Evolutionary conservation across 495 filamentous ascomycete species (phyloP), one percentile per base, ranked within the genome.

Genomic region (Bathelium albidoporum): DNA sequence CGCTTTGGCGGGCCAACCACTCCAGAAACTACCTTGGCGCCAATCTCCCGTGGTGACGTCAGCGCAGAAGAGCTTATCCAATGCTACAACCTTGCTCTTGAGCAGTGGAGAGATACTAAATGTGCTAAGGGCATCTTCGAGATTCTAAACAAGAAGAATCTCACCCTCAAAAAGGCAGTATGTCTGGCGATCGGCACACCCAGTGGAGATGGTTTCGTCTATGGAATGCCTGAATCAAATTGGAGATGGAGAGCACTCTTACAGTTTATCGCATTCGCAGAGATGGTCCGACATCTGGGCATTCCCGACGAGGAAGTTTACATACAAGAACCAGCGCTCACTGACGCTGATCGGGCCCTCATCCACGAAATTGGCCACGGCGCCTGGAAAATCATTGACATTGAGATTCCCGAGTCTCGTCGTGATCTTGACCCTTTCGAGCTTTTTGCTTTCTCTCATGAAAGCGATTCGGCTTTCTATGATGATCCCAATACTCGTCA

Each of bases 181-280:
- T 55, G 49, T 55, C 49, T 55, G 49, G 49, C 49, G 49, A 55
- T 55, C 49, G 49, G 49, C 24, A 55, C 49, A 29, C 49, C 49
- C 49, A 55, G 49, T 55, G 49, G 49, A 55, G 49, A 55, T 55
- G 49, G 49, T 55, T 55, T 55, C 29, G 49, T 55, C 49, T 55
- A 55, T 55, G 49, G 49, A 55, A 55, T 55, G 24, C 5, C 20
- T 55, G 49, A n/a, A 29, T 55, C 49, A 55, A 55, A 55, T 55
- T 55, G 49, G 49, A 55, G 49, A 29, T 55, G 49, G 49, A 55
- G 49, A 24, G 49, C 49, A 55, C 2, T 55, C 49, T 55, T 55
- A 55, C 49, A 55, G 16, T 5, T 55, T 55, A 55, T 55, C 49
- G 49, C 49, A 55, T 55, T 55, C 49, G 49, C 49, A 29, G 49